A percentile compares a stretch with the other conserved stretches of the same genome.
phyloP scores from a whole-genome alignment of 306 rosid species.

The Delonix regia region DNA sequence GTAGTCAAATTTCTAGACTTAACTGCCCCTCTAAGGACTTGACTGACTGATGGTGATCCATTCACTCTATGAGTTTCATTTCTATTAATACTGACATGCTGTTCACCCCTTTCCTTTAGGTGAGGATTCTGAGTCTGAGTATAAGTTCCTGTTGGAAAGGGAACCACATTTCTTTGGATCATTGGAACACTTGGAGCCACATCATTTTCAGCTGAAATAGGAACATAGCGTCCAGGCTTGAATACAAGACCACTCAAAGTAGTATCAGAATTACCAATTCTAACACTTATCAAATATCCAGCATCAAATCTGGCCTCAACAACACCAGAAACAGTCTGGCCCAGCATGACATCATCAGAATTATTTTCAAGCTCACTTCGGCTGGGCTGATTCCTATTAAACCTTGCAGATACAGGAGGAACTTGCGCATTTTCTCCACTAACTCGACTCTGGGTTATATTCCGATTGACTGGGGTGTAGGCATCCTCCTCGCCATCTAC shows the following conservation, averaged over 20 bases:
- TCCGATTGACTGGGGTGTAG: slow-evolving; percentile 40
- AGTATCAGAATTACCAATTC: slow-evolving; percentile 66
- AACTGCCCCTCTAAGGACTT: slow-evolving; percentile 43
- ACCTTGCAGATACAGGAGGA: slow-evolving; percentile 58
- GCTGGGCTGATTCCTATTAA: slow-evolving; percentile 53
- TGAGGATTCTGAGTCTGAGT: slow-evolving; percentile 49
- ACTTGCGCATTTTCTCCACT: slow-evolving; percentile 39
- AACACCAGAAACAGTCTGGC: slow-evolving; percentile 72
- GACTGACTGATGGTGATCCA: slow-evolving; percentile 49
- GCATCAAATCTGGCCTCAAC: slow-evolving; percentile 84
- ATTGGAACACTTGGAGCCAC: slow-evolving; percentile 79
- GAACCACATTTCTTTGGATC: slow-evolving; percentile 63
- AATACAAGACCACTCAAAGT: slow-evolving; percentile 81
- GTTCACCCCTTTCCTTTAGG: slow-evolving; percentile 52
- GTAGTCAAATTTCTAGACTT: slow-evolving; percentile 40
- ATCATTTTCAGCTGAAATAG: slow-evolving; percentile 73
- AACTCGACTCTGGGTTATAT: slow-evolving; percentile 41
- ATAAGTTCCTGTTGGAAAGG: slow-evolving; percentile 46
- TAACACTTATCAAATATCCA: slow-evolving; percentile 82
- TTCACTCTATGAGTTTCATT: slow-evolving; percentile 44
- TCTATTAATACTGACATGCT: slow-evolving; percentile 37
- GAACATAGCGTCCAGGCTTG: slow-evolving; percentile 73
- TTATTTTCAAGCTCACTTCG: slow-evolving; percentile 47
- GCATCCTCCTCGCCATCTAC: slow-evolving; percentile 50
- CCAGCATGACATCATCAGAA: slow-evolving; percentile 55